A percentile compares a stretch with the other conserved stretches of the same genome.
Evolutionary conservation across 805 yeast species (phyloP).

Genomic region (Candida vaughaniae): DNA sequence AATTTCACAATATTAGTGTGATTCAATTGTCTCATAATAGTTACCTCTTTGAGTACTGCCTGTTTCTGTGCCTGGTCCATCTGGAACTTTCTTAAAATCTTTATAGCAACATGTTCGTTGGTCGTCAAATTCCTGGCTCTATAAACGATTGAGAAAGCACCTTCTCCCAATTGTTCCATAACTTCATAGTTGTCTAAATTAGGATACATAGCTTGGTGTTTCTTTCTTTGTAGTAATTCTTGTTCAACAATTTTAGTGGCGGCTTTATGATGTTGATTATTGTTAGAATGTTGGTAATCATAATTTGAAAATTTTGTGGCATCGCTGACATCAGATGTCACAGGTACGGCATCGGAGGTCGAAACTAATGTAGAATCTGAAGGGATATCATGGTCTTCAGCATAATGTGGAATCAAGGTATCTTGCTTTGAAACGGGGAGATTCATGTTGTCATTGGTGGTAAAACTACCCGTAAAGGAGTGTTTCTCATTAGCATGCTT

Average conservation of each 20-base stretch:
- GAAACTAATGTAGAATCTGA: neutral
- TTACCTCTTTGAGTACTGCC: constrained; percentile 77
- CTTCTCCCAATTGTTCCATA: constrained; percentile 66
- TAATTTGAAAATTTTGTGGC: neutral
- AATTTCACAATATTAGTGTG: constrained; percentile 66
- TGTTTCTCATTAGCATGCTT: constrained; percentile 49
- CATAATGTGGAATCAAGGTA: neutral
- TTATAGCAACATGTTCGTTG: constrained; percentile 49
- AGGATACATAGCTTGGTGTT: constrained; percentile 29
- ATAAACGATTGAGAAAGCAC: constrained; percentile 77
- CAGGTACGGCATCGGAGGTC: neutral
- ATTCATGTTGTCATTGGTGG: constrained; percentile 1
- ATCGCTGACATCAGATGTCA: neutral
- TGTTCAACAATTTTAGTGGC: constrained; percentile 39
- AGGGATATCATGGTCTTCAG: neutral
- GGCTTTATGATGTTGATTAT: constrained; percentile 18
- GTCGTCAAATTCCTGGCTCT: constrained; percentile 48
- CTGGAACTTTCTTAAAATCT: constrained; percentile 66
- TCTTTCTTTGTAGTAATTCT: constrained; percentile 24
- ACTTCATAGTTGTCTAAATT: constrained; percentile 43
- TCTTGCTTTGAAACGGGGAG: constrained; percentile 1
- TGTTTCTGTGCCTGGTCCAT: constrained; percentile 61
- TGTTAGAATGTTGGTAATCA: neutral
- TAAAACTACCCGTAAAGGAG: neutral
- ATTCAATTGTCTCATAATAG: constrained; percentile 64